Evolutionary conservation across 768 basidiomycete genomes (phyloP).

Genomic region (Boletus subcaerulescens): DNA sequence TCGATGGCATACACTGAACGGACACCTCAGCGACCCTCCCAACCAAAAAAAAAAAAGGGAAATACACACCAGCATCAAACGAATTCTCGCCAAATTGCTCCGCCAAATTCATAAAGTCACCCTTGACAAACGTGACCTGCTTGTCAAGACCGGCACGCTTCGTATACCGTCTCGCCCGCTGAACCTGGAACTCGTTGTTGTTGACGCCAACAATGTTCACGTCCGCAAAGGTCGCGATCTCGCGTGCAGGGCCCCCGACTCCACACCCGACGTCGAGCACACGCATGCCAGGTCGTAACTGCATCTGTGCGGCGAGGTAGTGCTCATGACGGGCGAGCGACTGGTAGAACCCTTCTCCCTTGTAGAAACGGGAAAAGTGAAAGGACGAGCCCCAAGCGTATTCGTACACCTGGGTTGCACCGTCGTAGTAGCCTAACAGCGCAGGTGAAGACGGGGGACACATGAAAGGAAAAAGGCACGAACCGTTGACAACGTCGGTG

Average conservation of each 20-base stretch:
- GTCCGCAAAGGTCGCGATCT: slow-evolving; percentile 91
- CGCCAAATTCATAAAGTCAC: slow-evolving; percentile 93
- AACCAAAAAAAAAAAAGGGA: background rate
- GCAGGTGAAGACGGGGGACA: background rate
- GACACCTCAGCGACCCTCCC: slow-evolving; percentile 3
- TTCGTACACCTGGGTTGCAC: slow-evolving; percentile 93
- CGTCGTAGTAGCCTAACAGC: slow-evolving; percentile 88
- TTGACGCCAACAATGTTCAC: slow-evolving; percentile 82
- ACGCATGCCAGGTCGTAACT: slow-evolving; percentile 83
- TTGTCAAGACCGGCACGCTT: slow-evolving; percentile 67
- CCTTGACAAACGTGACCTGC: slow-evolving; percentile 81
- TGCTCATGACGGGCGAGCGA: slow-evolving; percentile 91
- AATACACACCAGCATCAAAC: slow-evolving; percentile 84
- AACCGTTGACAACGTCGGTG: slow-evolving; percentile 92
- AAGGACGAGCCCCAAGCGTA: slow-evolving; percentile 90
- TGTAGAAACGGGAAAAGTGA: slow-evolving; percentile 97
- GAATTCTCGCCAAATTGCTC: slow-evolving; percentile 90
- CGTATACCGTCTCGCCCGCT: slow-evolving; percentile 83
- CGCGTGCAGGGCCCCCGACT: slow-evolving; percentile 94
- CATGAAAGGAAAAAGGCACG: slow-evolving; percentile 12
- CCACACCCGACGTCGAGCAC: slow-evolving; percentile 99
- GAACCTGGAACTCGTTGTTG: slow-evolving; percentile 95
- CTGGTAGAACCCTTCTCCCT: slow-evolving; percentile 74
- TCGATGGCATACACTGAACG: slow-evolving; percentile 91
- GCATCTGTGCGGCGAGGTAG: slow-evolving; percentile 88